Conservation (phyloP, 23 red algal genomes). For the Chondrus crispus region DNA sequence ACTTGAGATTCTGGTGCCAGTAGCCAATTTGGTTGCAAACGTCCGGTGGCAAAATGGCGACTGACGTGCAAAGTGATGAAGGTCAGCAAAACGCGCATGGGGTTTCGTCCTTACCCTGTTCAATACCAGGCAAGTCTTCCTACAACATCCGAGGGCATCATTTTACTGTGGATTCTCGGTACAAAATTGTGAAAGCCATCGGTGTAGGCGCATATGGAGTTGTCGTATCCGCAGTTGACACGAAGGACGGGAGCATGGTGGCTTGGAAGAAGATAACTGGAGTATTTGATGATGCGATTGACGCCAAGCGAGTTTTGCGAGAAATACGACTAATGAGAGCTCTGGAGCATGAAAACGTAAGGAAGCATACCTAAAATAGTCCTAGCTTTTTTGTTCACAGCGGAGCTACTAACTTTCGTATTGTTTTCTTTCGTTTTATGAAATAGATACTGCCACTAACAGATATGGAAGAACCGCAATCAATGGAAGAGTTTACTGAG, state of each 20-base stretch:
- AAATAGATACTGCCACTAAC: constrained; percentile 65
- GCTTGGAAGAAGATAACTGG: constrained; percentile 91
- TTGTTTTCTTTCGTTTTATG: background rate
- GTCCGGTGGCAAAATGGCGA: too few species aligned
- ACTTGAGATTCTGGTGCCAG: too few species aligned
- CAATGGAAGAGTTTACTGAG: constrained; percentile 64
- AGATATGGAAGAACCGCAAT: constrained; percentile 73
- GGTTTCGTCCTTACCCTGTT: background rate
- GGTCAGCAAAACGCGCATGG: too few species aligned
- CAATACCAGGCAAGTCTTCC: constrained; percentile 7
- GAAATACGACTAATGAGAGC: constrained; percentile 84
- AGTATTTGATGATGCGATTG: constrained; percentile 85
- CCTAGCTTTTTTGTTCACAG: background rate
- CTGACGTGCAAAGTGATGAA: too few species aligned
- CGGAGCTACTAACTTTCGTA: background rate
- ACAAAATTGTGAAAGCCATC: constrained; percentile 61
- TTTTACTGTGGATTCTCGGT: constrained; percentile 62
- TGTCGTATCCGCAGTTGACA: constrained; percentile 62
- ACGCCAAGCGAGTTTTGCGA: constrained; percentile 83
- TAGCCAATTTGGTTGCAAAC: too few species aligned
- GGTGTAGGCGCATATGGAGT: constrained; percentile 96
- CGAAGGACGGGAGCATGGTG: constrained; percentile 23
- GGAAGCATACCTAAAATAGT: background rate
- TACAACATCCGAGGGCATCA: constrained; percentile 37
- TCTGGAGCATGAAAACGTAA: constrained; percentile 88